phyloP scores from a whole-genome alignment of 2,329 filamentous ascomycete genomes.

The Botrytis deweyae region DNA sequence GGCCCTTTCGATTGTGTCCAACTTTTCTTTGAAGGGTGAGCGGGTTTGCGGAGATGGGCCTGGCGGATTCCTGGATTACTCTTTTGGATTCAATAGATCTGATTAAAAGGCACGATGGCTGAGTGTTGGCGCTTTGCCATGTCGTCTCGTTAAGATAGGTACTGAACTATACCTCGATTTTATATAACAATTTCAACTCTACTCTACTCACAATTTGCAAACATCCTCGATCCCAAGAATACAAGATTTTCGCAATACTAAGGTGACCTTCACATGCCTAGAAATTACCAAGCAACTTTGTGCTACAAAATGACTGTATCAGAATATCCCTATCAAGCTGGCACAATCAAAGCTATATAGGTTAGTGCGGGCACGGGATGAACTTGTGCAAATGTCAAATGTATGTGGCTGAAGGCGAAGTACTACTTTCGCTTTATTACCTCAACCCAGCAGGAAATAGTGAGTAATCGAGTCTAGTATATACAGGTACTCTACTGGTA shows the following conservation, averaged over 20 bases:
- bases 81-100: not conserved
- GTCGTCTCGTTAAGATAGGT: not conserved
- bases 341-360: not conserved
- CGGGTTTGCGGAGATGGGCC: no score
- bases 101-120: not conserved
- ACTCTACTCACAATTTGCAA: not conserved
- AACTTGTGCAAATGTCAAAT: not conserved
- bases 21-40: not conserved
- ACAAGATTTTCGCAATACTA: not conserved
- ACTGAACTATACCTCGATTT: not conserved
- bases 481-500: not conserved
- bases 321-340: not conserved
- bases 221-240: not conserved
- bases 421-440: not conserved
- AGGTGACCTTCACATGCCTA: not conserved
- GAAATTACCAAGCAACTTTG: not conserved
- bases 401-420: not conserved
- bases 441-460: not conserved
- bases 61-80: no score
- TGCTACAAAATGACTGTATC: not conserved
- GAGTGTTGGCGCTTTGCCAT: not conserved
- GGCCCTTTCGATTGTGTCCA: not conserved
- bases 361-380: not conserved
- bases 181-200: not conserved
- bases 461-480: not conserved